Evolutionary conservation across 1,139 yeast species (phyloP).

Genomic region (Candida smagusa): DNA sequence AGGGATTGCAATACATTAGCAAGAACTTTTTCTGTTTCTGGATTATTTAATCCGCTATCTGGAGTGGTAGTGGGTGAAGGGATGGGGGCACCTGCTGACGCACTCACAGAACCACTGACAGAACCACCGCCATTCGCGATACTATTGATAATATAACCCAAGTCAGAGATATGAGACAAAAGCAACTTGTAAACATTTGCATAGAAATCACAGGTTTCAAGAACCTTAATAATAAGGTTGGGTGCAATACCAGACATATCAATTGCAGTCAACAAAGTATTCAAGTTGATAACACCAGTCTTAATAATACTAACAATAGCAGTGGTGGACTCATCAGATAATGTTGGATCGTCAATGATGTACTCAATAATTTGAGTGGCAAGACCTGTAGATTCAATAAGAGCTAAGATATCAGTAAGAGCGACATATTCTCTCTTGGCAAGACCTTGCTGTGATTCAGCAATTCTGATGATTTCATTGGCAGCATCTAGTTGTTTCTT

Average conservation of each 20-base stretch:
- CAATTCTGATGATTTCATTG: slow-evolving; percentile 26
- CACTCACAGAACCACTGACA: neutral
- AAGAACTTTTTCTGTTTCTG: slow-evolving; percentile 17
- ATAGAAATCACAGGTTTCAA: slow-evolving; percentile 41
- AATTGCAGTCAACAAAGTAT: slow-evolving; percentile 40
- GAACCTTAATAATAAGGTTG: slow-evolving; percentile 34
- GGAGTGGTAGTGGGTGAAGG: slow-evolving; percentile 4
- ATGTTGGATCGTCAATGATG: slow-evolving; percentile 31
- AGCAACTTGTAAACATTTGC: slow-evolving; percentile 40
- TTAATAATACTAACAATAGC: slow-evolving; percentile 32
- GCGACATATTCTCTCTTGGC: slow-evolving; percentile 39
- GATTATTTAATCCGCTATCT: neutral
- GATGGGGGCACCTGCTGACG: slow-evolving; percentile 9
- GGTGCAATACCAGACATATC: slow-evolving; percentile 45
- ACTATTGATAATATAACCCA: slow-evolving; percentile 25
- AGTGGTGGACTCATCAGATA: slow-evolving; percentile 28
- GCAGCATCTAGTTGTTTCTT: slow-evolving; percentile 31
- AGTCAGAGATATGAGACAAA: slow-evolving; percentile 27
- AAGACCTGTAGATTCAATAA: slow-evolving; percentile 36
- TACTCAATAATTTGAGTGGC: slow-evolving; percentile 37
- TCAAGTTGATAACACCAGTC: slow-evolving; percentile 32
- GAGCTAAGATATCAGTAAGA: slow-evolving; percentile 42
- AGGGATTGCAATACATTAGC: slow-evolving; percentile 44
- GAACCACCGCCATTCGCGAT: slow-evolving; percentile 17
- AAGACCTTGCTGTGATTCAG: slow-evolving; percentile 24